A percentile compares a stretch with the other conserved stretches of the same genome.
Conservation (phyloP, 129 eudicot genomes). For the Chrysanthemum makinoi region DNA sequence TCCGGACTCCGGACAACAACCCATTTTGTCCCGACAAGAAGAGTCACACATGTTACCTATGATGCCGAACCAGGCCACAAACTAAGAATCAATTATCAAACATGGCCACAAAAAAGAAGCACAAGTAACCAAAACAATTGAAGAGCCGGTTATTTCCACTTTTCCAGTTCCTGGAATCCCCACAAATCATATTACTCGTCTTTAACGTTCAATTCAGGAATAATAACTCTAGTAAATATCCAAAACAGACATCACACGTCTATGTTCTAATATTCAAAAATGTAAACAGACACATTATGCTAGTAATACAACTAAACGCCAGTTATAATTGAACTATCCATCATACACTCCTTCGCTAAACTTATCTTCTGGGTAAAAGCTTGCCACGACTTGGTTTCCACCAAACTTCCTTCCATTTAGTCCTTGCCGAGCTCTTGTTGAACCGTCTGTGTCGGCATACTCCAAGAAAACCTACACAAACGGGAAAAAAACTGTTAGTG, state of each 20-base stretch:
- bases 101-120: not conserved
- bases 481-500: not conserved
- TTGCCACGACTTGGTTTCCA: conserved; percentile 88
- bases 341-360: conserved; percentile 74
- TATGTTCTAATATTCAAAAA: not conserved
- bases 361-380: conserved; percentile 77
- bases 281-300: not conserved
- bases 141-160: not conserved
- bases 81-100: no score
- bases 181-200: not conserved
- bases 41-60: no score
- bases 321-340: conserved; percentile 33
- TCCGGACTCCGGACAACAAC: no score
- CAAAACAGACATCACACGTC: conserved; percentile 22
- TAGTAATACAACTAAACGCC: conserved; percentile 24
- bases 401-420: conserved; percentile 91
- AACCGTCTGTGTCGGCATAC: conserved; percentile 62
- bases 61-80: no score
- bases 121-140: not conserved
- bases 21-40: no score
- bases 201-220: not conserved
- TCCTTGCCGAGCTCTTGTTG: conserved; percentile 78
- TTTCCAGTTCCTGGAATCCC: not conserved
- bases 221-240: conserved; percentile 17
- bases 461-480: conserved; percentile 76